Evolutionary conservation across 2,329 filamentous ascomycete genomes (phyloP), one percentile per base, ranked within the genome.

Genomic region (Coleophoma crateriformis): DNA sequence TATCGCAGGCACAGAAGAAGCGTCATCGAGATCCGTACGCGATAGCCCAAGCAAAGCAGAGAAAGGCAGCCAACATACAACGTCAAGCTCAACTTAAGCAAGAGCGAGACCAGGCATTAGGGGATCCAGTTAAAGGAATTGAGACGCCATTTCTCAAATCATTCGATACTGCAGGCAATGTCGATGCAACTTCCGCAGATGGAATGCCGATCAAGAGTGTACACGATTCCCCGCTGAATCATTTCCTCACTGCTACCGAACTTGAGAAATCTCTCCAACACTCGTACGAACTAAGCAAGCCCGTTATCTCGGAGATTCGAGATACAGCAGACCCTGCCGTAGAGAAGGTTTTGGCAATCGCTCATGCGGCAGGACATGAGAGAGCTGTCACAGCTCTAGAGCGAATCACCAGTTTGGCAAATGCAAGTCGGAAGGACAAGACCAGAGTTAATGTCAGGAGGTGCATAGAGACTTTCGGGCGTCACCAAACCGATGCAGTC

Each of bases 391-490:
- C 87, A 58, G 94, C 90, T 10, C 75, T 99, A 55, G 72, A 77
- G 56, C 85, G 91, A 49, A 96, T 99, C 66, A 80, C 89, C 1
- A 79, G 81, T 40, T 73, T 99, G 48, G 77, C 79, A 38, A 90
- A 95, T 62, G 85, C 83, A 60, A 92, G 81, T 67, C 84, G 81
- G 58, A 86, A 87, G 68, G 89, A 96, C 62, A 81, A 82, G 47
- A 83, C 85, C 59, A 85, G 90, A 58, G 82, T 88, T 64, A 96
- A 96, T 65, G 85, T 92, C 59, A 79, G 84, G 58, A 84, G 90
- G 54, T 95, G 91, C 67, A 79, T 99, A 57, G 81, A 91, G 53
- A 85, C 82, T 3, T 96, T 99, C 63, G 94, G 94, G 45, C 84
- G 94, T 45, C 94, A 99, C 75, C 82, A 86, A 59, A 99, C 94